phyloP scores from a whole-genome alignment of 2,329 filamentous ascomycete genomes.

The Neofusicoccum laricinum region DNA sequence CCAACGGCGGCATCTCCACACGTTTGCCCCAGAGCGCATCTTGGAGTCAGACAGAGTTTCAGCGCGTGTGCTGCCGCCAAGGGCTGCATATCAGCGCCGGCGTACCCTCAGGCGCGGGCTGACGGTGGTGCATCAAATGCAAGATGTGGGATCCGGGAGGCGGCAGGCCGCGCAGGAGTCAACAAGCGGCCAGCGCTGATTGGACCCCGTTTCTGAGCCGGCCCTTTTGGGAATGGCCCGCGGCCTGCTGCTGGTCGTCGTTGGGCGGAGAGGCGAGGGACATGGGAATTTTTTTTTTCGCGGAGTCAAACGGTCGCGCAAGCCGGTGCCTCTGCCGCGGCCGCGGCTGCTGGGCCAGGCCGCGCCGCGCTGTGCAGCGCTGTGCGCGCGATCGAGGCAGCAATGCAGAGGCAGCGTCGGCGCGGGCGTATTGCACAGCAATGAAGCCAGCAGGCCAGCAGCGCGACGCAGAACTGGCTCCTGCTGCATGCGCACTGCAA shows the following conservation, averaged over 20 bases:
- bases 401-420: not conserved
- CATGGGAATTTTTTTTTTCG: not conserved
- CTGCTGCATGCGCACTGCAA: not conserved
- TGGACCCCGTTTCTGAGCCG: not conserved
- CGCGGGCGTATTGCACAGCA: not conserved
- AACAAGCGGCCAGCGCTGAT: not conserved
- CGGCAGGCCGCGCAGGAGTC: conserved; percentile 8
- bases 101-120: not conserved
- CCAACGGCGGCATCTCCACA: not conserved
- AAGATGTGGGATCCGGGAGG: not conserved
- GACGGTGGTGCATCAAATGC: conserved; percentile 8
- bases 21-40: conserved; percentile 2
- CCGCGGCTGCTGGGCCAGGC: not conserved
- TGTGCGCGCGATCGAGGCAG: not conserved
- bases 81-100: conserved; percentile 1
- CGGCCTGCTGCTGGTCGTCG: not conserved
- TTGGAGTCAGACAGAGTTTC: conserved; percentile 11
- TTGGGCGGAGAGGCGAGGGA: not conserved
- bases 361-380: not conserved
- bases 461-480: not conserved
- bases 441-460: not conserved
- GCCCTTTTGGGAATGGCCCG: not conserved
- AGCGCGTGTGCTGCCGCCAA: conserved; percentile 2
- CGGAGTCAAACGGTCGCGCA: not conserved
- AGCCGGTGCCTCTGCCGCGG: not conserved